A percentile compares a stretch with the other conserved stretches of the same genome.
phyloP scores from a whole-genome alignment of 257 asterid species.

The Solanum rostratum region DNA sequence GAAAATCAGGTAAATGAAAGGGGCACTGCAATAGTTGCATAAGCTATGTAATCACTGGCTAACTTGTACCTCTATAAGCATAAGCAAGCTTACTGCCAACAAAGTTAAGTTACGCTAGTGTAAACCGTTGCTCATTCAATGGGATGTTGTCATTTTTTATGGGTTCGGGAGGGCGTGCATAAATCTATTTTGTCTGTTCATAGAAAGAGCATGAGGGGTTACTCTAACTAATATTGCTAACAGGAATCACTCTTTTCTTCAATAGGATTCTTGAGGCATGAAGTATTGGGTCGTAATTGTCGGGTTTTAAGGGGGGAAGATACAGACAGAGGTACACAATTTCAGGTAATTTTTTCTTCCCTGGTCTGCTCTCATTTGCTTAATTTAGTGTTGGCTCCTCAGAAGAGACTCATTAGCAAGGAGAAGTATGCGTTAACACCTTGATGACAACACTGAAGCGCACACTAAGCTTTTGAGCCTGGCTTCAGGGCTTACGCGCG shows the following conservation, averaged over 20 bases:
- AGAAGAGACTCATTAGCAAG: no score
- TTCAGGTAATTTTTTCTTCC: slow-evolving; percentile 12
- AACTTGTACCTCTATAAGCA: no score
- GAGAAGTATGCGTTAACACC: no score
- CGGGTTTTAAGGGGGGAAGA: slow-evolving; percentile 77
- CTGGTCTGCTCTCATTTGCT: background rate
- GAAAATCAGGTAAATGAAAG: no score
- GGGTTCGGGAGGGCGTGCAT: background rate
- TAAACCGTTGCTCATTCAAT: background rate
- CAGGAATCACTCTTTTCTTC: background rate
- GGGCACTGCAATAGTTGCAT: no score
- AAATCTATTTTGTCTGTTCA: background rate
- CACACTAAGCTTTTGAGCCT: no score
- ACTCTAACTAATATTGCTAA: background rate
- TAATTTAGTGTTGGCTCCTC: no score
- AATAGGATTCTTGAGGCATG: slow-evolving; percentile 71
- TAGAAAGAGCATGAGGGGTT: background rate
- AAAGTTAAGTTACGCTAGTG: background rate
- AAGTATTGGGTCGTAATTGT: slow-evolving; percentile 76
- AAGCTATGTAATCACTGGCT: no score
- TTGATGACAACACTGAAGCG: no score
- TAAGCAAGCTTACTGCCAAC: no score
- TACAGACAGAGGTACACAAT: slow-evolving; percentile 21
- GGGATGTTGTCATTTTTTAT: background rate
- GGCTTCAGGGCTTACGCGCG: no score